Base-by-base conservation (phyloP, 371 early-diverging fungal genomes). In the Mortierella sp. region DNA sequence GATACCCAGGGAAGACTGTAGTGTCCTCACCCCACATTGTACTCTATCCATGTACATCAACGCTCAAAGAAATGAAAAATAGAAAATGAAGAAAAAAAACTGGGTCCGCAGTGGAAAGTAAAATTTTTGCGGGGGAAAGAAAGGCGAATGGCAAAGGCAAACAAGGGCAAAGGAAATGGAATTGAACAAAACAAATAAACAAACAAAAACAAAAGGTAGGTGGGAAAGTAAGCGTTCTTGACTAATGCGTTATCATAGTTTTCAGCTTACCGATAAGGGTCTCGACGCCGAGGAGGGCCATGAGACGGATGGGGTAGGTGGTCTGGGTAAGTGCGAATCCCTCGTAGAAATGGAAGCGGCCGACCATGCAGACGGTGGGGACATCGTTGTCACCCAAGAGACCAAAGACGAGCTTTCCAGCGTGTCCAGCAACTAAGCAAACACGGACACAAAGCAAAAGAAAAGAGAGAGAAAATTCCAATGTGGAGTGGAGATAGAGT, bases 371-470 rank as follows among this genome's bases (percentile, higher is more conserved):
- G 47, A 96, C 94, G 6, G 93, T 95, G 21, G 93, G 94, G 10
- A 88, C 89, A 73, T 90, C 87, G 72, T 93, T 92, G 65, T 94
- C 94, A 11, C 95, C 92, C 54, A 98, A 91, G 74, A 91, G 89
- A 74, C 98, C 98, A 90, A 97, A 97, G 2, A 97, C 97, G 50
- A 98, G 93, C 88, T 97, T 96, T 70, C 98, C 97, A 57, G 92
- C 94, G 84, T 98, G 99, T 28, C 99, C 98, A 52, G 88, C 92
- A 48, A 96, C 97, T 94, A 79, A 50, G 21, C 24, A 31, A 28
- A 45, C 55, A 55, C 55, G n/a, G 42, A 38, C 42, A 38, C 9
- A 55, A 5, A 9, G 34, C 63, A 60, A 7, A 16, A 13, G 16
- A 60, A 0, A 28, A 47, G 47, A 52, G 28, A 11, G 19, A 47